Evolutionary conservation across 805 yeast species (phyloP).

Genomic region (Metschnikowia reukaufii): DNA sequence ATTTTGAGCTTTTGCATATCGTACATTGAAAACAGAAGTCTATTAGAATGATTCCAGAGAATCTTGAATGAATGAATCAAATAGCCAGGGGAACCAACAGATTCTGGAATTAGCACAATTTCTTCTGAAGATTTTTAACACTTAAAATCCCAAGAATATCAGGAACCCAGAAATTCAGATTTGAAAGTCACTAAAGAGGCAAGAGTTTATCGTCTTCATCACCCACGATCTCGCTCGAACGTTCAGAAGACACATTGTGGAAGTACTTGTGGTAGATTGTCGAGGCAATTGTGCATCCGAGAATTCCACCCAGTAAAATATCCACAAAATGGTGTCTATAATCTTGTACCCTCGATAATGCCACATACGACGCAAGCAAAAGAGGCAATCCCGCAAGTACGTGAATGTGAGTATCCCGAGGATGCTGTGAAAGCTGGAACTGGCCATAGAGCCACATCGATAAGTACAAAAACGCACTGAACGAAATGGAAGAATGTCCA

Average conservation of each 20-base stretch:
- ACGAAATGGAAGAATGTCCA: constrained; percentile 57
- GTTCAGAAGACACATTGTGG: constrained; percentile 16
- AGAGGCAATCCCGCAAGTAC: constrained; percentile 21
- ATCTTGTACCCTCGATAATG: constrained; percentile 29
- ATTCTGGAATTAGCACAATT: too few relatives aligned
- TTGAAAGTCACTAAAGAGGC: too few relatives aligned
- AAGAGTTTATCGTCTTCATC: constrained; percentile 14
- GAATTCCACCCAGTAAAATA: constrained; percentile 30
- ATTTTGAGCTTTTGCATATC: too few relatives aligned
- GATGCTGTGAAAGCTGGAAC: constrained; percentile 19
- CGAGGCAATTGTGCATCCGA: constrained; percentile 32
- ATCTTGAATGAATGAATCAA: too few relatives aligned
- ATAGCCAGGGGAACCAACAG: too few relatives aligned
- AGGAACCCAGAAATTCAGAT: too few relatives aligned
- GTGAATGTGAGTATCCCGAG: constrained; percentile 14
- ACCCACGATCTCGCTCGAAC: constrained; percentile 14
- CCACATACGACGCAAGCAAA: constrained; percentile 26
- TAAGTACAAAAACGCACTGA: constrained; percentile 48
- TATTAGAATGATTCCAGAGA: too few relatives aligned
- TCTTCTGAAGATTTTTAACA: too few relatives aligned
- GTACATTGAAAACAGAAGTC: too few relatives aligned
- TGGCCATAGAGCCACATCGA: constrained; percentile 51
- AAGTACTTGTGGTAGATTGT: constrained; percentile 32
- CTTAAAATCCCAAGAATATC: too few relatives aligned
- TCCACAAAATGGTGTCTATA: constrained; percentile 37